phyloP scores from a whole-genome alignment of 495 filamentous ascomycete genomes.

The Tuber aestivum region DNA sequence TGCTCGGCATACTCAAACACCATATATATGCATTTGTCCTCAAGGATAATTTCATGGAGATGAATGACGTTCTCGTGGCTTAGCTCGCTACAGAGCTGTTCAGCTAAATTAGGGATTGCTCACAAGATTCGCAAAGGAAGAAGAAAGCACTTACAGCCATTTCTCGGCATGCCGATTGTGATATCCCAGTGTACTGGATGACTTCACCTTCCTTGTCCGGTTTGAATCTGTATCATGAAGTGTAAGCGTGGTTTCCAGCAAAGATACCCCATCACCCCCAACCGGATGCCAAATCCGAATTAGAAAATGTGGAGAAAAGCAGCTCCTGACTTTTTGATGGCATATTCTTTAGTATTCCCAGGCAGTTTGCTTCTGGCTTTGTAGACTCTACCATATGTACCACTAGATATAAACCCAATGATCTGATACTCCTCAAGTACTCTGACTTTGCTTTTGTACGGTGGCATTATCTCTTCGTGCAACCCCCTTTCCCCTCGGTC shows the following conservation, averaged over 20 bases:
- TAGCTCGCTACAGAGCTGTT: constrained; percentile 78
- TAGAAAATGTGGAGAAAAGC: not conserved
- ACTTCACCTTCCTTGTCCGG: constrained; percentile 96
- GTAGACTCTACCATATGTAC: constrained; percentile 98
- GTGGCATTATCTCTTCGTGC: constrained; percentile 41
- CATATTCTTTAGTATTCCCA: constrained; percentile 70
- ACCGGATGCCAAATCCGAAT: not conserved
- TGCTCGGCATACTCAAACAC: constrained; percentile 99
- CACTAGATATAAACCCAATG: constrained; percentile 94
- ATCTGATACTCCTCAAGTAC: constrained; percentile 90
- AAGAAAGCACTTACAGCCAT: constrained; percentile 58
- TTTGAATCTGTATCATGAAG: constrained; percentile 65
- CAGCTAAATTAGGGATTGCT: constrained; percentile 8
- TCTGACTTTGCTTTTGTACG: constrained; percentile 78
- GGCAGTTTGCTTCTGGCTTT: constrained; percentile 76
- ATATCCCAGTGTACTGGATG: constrained; percentile 92
- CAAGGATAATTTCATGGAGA: constrained; percentile 90
- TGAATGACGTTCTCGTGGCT: constrained; percentile 84
- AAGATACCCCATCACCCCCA: not conserved
- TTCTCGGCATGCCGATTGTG: constrained; percentile 92
- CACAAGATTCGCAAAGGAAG: not conserved
- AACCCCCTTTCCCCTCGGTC: not conserved
- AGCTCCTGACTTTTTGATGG: constrained; percentile 73
- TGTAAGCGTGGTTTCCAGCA: not conserved
- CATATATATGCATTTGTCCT: constrained; percentile 99